Evolutionary conservation across 495 filamentous ascomycete genomes (phyloP).

Genomic region (Penicillium coffeae): DNA sequence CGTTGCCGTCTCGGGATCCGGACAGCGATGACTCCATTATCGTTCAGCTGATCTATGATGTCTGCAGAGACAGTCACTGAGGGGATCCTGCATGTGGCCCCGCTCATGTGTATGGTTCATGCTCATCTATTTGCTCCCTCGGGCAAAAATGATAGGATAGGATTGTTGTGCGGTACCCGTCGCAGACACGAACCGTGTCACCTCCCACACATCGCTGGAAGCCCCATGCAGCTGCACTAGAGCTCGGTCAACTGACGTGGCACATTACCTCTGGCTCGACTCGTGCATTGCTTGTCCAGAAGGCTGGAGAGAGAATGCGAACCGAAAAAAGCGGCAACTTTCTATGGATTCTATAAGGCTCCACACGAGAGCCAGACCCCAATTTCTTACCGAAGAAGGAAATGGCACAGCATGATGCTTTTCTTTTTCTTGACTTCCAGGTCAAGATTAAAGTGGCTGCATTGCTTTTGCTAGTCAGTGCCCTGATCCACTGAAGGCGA

Average conservation of each 20-base stretch:
- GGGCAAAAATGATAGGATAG: slow-evolving; percentile 38
- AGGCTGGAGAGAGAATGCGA: slow-evolving; percentile 26
- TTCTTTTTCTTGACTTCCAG: slow-evolving; percentile 1
- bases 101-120: slow-evolving; percentile 44
- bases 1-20: slow-evolving; percentile 12
- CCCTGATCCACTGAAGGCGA: slow-evolving; percentile 7
- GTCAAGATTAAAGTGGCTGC: slow-evolving; percentile 13
- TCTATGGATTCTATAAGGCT: slow-evolving; percentile 7
- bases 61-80: slow-evolving; percentile 34
- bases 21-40: slow-evolving; percentile 24
- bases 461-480: slow-evolving; percentile 8
- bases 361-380: slow-evolving; percentile 12
- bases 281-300: slow-evolving; percentile 24
- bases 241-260: slow-evolving; percentile 49
- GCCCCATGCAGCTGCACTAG: slow-evolving; percentile 46
- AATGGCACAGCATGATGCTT: slow-evolving; percentile 10
- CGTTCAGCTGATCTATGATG: slow-evolving; percentile 48
- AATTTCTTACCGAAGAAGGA: slow-evolving; percentile 11
- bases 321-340: slow-evolving; percentile 23
- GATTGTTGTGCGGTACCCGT: slow-evolving; percentile 32
- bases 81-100: slow-evolving; percentile 41
- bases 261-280: slow-evolving; percentile 37
- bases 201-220: slow-evolving; percentile 36
- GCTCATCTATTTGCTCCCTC: slow-evolving; percentile 25
- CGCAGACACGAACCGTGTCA: slow-evolving; percentile 41